phyloP scores from a whole-genome alignment of 2,329 filamentous ascomycete genomes.

The Penicillium olsonii region DNA sequence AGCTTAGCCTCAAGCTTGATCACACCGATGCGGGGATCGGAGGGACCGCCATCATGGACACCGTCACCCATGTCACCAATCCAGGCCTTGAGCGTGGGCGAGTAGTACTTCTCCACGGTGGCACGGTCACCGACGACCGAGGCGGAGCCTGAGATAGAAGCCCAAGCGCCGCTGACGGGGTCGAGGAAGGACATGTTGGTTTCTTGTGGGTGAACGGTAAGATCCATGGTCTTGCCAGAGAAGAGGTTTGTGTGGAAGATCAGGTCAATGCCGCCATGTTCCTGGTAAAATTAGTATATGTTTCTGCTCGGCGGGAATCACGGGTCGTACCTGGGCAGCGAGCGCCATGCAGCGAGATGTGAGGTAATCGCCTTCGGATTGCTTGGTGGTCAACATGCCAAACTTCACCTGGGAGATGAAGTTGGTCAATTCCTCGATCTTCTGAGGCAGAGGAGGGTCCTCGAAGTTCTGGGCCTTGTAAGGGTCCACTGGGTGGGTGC shows the following conservation, averaged over 20 bases:
- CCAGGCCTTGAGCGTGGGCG: slow-evolving; percentile 74
- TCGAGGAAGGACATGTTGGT: slow-evolving; percentile 80
- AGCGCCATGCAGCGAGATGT: slow-evolving; percentile 85
- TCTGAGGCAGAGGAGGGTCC: slow-evolving; percentile 70
- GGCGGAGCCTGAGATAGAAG: slow-evolving; percentile 75
- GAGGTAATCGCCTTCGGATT: slow-evolving; percentile 63
- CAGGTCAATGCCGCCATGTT: slow-evolving; percentile 75
- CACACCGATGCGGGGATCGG: slow-evolving; percentile 78
- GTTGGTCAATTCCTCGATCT: slow-evolving; percentile 70
- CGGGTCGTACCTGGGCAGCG: slow-evolving; percentile 65
- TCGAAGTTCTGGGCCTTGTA: slow-evolving; percentile 77
- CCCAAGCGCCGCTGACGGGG: slow-evolving; percentile 74
- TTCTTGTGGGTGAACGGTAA: slow-evolving; percentile 69
- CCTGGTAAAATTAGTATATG: slow-evolving; percentile 50
- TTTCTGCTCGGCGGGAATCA: neutral
- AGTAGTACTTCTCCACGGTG: slow-evolving; percentile 74
- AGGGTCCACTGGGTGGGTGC: slow-evolving; percentile 69
- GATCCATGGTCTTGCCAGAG: slow-evolving; percentile 82
- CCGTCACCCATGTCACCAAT: slow-evolving; percentile 82
- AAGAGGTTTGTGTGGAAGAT: slow-evolving; percentile 92
- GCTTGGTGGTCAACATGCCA: slow-evolving; percentile 81
- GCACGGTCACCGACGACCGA: slow-evolving; percentile 68
- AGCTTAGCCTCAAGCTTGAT: slow-evolving; percentile 75
- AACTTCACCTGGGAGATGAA: slow-evolving; percentile 78
- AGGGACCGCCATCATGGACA: slow-evolving; percentile 75